Conservation (phyloP, 306 rosid genomes). For the Alnus rubra region DNA sequence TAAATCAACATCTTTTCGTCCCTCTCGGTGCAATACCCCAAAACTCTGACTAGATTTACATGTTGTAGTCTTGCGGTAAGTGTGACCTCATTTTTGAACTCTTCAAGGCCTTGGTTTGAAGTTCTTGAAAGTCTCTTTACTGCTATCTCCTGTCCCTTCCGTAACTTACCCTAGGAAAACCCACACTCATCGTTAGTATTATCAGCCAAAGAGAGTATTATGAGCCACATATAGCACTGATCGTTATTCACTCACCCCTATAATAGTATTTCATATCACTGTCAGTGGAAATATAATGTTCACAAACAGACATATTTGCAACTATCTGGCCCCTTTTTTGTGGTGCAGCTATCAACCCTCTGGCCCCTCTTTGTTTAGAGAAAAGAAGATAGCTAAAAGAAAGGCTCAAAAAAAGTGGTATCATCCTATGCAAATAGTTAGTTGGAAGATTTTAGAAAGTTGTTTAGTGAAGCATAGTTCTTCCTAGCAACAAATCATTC, state of each 20-base stretch:
- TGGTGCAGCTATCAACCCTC: not conserved
- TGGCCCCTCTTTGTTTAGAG: not conserved
- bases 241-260: not conserved
- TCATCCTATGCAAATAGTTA: too few relatives aligned
- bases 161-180: conserved; percentile 31
- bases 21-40: conserved; percentile 39
- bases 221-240: not conserved
- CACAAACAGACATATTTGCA: not conserved
- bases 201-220: not conserved
- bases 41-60: conserved; percentile 39
- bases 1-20: conserved; percentile 48
- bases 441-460: not conserved
- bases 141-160: conserved; percentile 38
- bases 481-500: not conserved
- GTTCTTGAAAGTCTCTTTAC: conserved; percentile 47
- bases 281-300: not conserved
- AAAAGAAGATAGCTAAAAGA: not conserved
- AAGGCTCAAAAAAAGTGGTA: not conserved
- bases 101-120: conserved; percentile 50
- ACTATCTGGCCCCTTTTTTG: not conserved
- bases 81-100: conserved; percentile 51
- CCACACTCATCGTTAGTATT: not conserved
- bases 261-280: not conserved
- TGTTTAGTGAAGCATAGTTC: not conserved
- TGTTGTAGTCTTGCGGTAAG: conserved; percentile 52